A percentile compares a stretch with the other conserved stretches of the same genome.
Conservation (phyloP, 2,329 filamentous ascomycete species). For the Talaromyces sp. region DNA sequence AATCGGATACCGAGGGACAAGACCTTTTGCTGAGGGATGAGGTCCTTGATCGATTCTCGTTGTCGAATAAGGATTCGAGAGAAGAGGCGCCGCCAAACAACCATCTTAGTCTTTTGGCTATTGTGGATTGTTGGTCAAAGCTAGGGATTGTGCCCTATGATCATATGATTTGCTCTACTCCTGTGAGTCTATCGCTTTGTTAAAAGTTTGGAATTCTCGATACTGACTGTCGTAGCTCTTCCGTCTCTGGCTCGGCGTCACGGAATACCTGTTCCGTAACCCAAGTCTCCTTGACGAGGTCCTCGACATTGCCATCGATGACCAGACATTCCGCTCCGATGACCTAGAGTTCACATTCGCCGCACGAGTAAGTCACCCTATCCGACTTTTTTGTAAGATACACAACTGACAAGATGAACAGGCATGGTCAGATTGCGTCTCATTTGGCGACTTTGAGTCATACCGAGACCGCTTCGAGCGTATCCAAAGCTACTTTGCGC, state of each 20-base stretch:
- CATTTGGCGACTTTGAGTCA: conserved; percentile 84
- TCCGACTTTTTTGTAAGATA: background rate
- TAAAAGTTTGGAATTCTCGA: background rate
- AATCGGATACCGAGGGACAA: conserved; percentile 50
- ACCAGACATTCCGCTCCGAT: conserved; percentile 89
- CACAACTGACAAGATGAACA: conserved; percentile 23
- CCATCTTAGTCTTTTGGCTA: conserved; percentile 86
- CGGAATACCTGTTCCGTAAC: conserved; percentile 90
- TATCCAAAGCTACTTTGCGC: conserved; percentile 88
- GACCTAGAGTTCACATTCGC: conserved; percentile 98
- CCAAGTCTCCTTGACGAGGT: conserved; percentile 75
- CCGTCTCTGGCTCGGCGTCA: conserved; percentile 93
- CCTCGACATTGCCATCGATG: conserved; percentile 79
- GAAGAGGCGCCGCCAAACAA: conserved; percentile 75
- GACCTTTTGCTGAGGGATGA: conserved; percentile 72
- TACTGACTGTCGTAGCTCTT: conserved; percentile 59
- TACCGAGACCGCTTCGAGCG: conserved; percentile 88
- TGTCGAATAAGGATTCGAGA: conserved; percentile 63
- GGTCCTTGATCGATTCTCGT: conserved; percentile 81
- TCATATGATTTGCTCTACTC: conserved; percentile 99
- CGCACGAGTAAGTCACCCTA: conserved; percentile 57
- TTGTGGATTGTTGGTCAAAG: conserved; percentile 98
- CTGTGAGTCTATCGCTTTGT: conserved; percentile 48
- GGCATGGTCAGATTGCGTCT: conserved; percentile 94
- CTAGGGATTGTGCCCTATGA: conserved; percentile 94